Conservation (phyloP, 1,284 basidiomycete species). For the Leccinum solheimii region DNA sequence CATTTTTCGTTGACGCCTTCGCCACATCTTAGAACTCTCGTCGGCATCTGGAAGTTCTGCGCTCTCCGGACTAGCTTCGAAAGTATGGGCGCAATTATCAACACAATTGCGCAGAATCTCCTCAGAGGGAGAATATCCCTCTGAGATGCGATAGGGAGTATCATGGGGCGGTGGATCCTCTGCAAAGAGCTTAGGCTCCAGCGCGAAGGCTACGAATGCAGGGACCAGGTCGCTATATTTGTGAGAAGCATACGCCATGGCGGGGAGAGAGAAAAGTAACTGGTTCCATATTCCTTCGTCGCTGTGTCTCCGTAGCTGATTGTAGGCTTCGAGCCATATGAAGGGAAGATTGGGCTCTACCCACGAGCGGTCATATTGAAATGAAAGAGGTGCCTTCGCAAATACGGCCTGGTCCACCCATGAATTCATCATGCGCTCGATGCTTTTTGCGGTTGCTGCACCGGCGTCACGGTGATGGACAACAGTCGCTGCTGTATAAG, state of each 20-base stretch:
- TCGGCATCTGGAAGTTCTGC: not conserved
- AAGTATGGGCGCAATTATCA: slow-evolving; percentile 2
- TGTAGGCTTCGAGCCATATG: slow-evolving; percentile 35
- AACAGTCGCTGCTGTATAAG: slow-evolving; percentile 9
- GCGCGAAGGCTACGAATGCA: slow-evolving; percentile 33
- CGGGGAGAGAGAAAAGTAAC: slow-evolving; percentile 35
- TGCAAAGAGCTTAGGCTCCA: slow-evolving; percentile 1
- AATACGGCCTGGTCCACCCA: slow-evolving; percentile 6
- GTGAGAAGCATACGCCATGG: slow-evolving; percentile 29
- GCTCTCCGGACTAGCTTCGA: slow-evolving; percentile 17
- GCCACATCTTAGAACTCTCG: slow-evolving; percentile 6
- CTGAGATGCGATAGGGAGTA: slow-evolving; percentile 12
- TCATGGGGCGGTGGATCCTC: slow-evolving; percentile 13
- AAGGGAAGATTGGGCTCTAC: slow-evolving; percentile 13
- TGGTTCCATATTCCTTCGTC: slow-evolving; percentile 17
- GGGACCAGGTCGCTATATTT: slow-evolving; percentile 20
- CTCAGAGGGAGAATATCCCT: slow-evolving; percentile 9
- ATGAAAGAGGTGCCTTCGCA: not conserved
- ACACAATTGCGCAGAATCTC: slow-evolving; percentile 2
- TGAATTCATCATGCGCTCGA: slow-evolving; percentile 2
- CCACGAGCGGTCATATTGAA: slow-evolving; percentile 25
- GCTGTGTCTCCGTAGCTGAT: slow-evolving; percentile 23
- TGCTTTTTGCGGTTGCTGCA: not conserved
- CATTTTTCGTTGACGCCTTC: not conserved
- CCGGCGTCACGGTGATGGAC: slow-evolving; percentile 5